Conservation (phyloP, 306 rosid genomes). For the Cucumis cinereus region DNA sequence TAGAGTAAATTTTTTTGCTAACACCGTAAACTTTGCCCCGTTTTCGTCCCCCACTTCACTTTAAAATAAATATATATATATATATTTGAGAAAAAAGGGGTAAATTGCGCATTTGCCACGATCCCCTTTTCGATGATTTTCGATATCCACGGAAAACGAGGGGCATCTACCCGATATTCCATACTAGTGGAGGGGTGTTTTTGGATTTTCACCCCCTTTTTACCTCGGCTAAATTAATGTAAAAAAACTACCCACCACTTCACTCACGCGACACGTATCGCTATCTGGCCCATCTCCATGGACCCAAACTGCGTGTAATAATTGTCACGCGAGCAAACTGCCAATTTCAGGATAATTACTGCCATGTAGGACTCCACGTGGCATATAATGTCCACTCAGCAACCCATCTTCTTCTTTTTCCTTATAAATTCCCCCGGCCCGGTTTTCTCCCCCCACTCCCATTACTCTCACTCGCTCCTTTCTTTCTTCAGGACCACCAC, state of each 20-base stretch:
- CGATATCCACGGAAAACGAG: conserved; percentile 15
- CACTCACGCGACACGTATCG: conserved; percentile 21
- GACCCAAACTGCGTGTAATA: conserved; percentile 8
- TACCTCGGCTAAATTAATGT: neutral
- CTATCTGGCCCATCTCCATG: neutral
- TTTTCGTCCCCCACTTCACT: conserved; percentile 1
- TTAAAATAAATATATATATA: no score
- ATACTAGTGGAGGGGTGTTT: neutral
- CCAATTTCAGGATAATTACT: conserved; percentile 9
- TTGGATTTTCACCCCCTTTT: neutral
- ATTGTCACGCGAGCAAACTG: conserved; percentile 15
- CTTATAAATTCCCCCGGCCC: conserved; percentile 22
- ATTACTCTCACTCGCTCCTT: neutral
- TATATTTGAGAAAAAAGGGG: neutral
- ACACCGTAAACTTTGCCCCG: conserved; percentile 6
- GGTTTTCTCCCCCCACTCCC: neutral
- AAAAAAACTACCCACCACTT: neutral
- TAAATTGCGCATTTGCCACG: conserved; percentile 14
- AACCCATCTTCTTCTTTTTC: neutral
- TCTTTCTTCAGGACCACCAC: neutral
- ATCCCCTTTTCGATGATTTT: conserved; percentile 13
- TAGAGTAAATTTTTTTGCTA: neutral
- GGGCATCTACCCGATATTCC: conserved; percentile 14
- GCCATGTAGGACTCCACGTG: conserved; percentile 25
- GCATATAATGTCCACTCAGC: conserved; percentile 35